A percentile compares a stretch with the other conserved stretches of the same genome.
Evolutionary conservation across 352 stramenopile genomes (phyloP).

Genomic region (Phytophthora cactorum): DNA sequence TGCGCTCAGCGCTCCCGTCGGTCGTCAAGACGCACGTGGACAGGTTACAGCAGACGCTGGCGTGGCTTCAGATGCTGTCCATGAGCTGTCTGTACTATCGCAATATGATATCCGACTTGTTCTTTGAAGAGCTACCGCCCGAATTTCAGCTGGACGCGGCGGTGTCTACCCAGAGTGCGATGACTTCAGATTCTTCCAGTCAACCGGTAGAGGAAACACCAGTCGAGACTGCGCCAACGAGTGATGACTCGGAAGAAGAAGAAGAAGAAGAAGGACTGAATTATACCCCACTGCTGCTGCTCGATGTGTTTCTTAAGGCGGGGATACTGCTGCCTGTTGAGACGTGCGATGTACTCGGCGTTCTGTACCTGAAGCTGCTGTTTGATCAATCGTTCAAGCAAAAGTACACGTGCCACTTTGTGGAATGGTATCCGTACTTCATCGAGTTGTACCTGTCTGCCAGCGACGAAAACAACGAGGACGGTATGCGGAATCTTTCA

Average conservation of each 20-base stretch:
- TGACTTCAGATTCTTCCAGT: background rate
- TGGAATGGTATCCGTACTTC: slow-evolving; percentile 83
- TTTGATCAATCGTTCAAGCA: slow-evolving; percentile 87
- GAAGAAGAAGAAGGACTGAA: slow-evolving; percentile 5
- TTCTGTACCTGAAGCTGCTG: slow-evolving; percentile 83
- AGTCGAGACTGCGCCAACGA: slow-evolving; percentile 13
- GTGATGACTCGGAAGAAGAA: slow-evolving; percentile 20
- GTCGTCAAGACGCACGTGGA: slow-evolving; percentile 61
- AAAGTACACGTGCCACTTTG: slow-evolving; percentile 82
- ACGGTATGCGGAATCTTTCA: slow-evolving; percentile 77
- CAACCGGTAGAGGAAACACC: slow-evolving; percentile 23
- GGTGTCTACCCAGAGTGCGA: slow-evolving; percentile 1
- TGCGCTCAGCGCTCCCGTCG: slow-evolving; percentile 45
- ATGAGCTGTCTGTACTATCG: slow-evolving; percentile 80
- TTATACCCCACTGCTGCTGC: slow-evolving; percentile 36
- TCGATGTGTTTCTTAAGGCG: slow-evolving; percentile 79
- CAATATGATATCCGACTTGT: slow-evolving; percentile 57
- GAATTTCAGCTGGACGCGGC: slow-evolving; percentile 49
- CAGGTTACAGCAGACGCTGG: slow-evolving; percentile 61
- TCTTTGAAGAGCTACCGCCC: slow-evolving; percentile 65
- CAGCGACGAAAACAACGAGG: slow-evolving; percentile 76
- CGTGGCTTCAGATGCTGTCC: slow-evolving; percentile 73
- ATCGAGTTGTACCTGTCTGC: slow-evolving; percentile 73
- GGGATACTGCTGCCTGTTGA: slow-evolving; percentile 76
- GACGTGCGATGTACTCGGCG: slow-evolving; percentile 75